phyloP scores from a whole-genome alignment of 1,284 basidiomycete species.

The Fomitiporia mediterranea region DNA sequence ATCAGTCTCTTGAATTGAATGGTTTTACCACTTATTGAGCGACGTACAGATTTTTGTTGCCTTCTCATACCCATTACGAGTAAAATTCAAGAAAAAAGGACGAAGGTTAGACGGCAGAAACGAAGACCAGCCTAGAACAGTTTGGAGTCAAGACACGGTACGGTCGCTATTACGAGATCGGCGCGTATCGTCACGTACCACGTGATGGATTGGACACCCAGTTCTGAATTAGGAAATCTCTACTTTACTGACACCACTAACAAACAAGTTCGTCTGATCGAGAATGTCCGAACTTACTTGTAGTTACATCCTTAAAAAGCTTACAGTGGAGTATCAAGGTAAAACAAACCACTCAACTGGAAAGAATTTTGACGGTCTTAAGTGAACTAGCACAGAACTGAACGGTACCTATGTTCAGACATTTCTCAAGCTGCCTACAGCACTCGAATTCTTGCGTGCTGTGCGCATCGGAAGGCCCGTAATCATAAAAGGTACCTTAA shows the following conservation, averaged over 20 bases:
- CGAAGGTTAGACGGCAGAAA: background rate
- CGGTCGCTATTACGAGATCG: too few species aligned
- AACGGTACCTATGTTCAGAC: constrained; percentile 58
- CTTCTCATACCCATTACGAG: background rate
- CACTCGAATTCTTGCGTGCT: constrained; percentile 71
- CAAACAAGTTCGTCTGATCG: too few species aligned
- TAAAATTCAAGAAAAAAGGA: background rate
- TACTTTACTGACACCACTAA: background rate
- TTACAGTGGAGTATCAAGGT: constrained; percentile 29
- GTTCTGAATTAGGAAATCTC: background rate
- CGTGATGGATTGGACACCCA: background rate
- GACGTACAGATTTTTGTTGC: constrained; percentile 3
- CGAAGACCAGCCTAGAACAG: background rate
- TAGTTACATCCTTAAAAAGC: background rate
- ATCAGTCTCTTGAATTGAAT: too few species aligned
- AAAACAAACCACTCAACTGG: constrained; percentile 1
- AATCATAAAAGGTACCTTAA: constrained; percentile 58
- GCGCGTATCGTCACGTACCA: constrained; percentile 13
- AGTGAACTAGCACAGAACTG: constrained; percentile 41
- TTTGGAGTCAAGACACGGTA: background rate
- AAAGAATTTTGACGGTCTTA: background rate
- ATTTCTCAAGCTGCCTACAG: constrained; percentile 47
- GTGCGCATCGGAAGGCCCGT: constrained; percentile 75
- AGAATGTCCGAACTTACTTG: constrained; percentile 4
- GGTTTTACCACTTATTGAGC: background rate